These are phyloP conservation scores for Sporisorium exsertum DNA, from an alignment of 1,284 basidiomycete genomes.

Conservation along the genomic window DNA sequence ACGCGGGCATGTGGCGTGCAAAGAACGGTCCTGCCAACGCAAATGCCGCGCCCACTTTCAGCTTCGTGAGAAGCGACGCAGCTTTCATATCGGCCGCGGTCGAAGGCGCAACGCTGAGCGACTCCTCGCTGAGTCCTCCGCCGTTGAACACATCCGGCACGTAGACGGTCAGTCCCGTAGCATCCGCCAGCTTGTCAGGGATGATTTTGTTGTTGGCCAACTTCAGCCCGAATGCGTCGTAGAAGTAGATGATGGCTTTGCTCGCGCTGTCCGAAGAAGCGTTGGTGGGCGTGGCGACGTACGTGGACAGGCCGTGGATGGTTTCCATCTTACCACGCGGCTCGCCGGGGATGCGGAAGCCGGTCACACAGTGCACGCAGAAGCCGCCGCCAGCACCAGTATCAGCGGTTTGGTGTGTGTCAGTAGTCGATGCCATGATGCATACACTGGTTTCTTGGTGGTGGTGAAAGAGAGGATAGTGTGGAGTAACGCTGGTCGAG, in stretches of 20 bases:
- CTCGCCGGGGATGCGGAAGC: conserved; percentile 51
- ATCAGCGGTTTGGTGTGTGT: not conserved
- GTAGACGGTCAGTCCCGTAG: conserved; percentile 76
- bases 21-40: conserved; percentile 34
- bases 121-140: conserved; percentile 26
- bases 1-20: conserved; percentile 23
- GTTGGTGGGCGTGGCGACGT: conserved; percentile 62
- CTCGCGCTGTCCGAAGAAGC: conserved; percentile 35
- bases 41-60: conserved; percentile 22
- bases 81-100: conserved; percentile 32
- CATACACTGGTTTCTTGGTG: not conserved
- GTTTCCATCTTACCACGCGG: conserved; percentile 44
- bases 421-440: conserved; percentile 10
- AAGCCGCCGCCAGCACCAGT: conserved; percentile 27
- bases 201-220: conserved; percentile 73
- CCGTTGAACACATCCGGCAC: conserved; percentile 69
- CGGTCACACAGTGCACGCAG: conserved; percentile 57
- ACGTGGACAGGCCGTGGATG: conserved; percentile 53
- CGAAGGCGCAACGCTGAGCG: conserved; percentile 22
- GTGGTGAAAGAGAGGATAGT: not conserved
- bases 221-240: conserved; percentile 73
- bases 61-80: conserved; percentile 31
- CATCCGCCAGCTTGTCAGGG: conserved; percentile 75
- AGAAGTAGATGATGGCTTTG: conserved; percentile 74
- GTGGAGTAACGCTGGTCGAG: too few species aligned